Evolutionary conservation across 371 early-diverging fungal species (phyloP), one percentile per base, ranked within the genome.

Genomic region (Mucor mucedo): DNA sequence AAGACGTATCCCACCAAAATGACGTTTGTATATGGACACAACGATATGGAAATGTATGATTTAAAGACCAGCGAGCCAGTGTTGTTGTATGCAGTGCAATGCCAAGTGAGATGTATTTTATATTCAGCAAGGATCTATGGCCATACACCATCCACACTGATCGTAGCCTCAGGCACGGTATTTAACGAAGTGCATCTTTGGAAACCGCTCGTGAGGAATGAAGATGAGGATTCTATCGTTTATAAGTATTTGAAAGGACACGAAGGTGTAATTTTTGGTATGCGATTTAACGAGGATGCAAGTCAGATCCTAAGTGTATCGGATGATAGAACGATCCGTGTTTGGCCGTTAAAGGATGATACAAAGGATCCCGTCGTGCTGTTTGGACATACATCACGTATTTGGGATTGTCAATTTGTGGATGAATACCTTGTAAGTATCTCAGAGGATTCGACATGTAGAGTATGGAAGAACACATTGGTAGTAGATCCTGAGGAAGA

Each of bases 261-360:
- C 55, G 91, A 90, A 64, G 93, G 95, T 35, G 93, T 91, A 7
- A 83, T 94, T 1, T 95, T 95, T 73, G 87, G 89, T 21, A 79
- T 94, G n/a, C 70, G 86, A 33, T 92, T 93, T 62, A 87, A 84
- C 63, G 60, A 71, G 1, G 84, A 88, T 60, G 91, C 89, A 6
- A 69, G 56, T 5, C 68, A 69, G 30, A 32, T 95, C 3, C 78
- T 85, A 2, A 90, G 93, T 13, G 92, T 91, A 1, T 93, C 93
- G 1, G 95, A 95, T 58, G 95, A 95, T 73, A 87, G 95, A 14
- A 89, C 95, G 0, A 83, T 94, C 41, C 87, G 93, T 21, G 62
- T 94, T 4, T 95, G 95, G 95, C 68, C 83, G 8, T 52, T 85
- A 8, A 33, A 39, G 1, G 66, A 69, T 21, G n/a, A 42, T 54